Percentiles rank a stretch among this genome's conserved stretches.
Evolutionary conservation across 495 filamentous ascomycete genomes (phyloP).

Genomic region (Durotheca rogersii): DNA sequence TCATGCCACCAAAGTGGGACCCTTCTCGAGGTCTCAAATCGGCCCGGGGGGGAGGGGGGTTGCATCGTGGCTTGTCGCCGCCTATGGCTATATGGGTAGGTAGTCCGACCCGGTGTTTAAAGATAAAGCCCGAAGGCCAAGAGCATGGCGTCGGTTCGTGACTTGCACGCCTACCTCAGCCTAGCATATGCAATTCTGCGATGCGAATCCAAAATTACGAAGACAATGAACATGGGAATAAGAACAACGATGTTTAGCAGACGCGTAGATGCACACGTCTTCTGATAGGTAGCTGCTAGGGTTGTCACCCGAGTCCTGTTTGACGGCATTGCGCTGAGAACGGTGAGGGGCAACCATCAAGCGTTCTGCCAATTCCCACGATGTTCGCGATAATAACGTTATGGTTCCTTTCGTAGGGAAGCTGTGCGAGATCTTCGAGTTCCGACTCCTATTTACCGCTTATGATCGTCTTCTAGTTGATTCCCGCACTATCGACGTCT

Average conservation of each 20-base stretch:
- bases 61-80: too few relatives aligned
- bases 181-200: background rate
- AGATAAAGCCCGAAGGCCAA: conserved; percentile 9
- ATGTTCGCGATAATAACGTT: conserved; percentile 33
- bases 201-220: conserved; percentile 1
- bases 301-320: conserved; percentile 18
- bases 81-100: too few relatives aligned
- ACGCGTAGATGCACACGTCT: conserved; percentile 12
- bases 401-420: conserved; percentile 34
- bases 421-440: conserved; percentile 45
- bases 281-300: conserved; percentile 15
- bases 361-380: conserved; percentile 50
- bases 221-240: background rate
- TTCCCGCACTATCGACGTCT: conserved; percentile 49
- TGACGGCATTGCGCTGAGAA: conserved; percentile 22
- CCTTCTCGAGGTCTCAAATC: too few relatives aligned
- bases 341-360: conserved; percentile 14
- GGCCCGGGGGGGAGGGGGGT: too few relatives aligned
- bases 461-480: conserved; percentile 66
- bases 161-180: too few relatives aligned
- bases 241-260: background rate
- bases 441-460: conserved; percentile 58
- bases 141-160: background rate
- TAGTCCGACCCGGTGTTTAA: conserved; percentile 9
- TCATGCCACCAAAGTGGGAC: too few relatives aligned